phyloP scores from a whole-genome alignment of 306 rosid species.

The Oemleria cerasiformis region DNA sequence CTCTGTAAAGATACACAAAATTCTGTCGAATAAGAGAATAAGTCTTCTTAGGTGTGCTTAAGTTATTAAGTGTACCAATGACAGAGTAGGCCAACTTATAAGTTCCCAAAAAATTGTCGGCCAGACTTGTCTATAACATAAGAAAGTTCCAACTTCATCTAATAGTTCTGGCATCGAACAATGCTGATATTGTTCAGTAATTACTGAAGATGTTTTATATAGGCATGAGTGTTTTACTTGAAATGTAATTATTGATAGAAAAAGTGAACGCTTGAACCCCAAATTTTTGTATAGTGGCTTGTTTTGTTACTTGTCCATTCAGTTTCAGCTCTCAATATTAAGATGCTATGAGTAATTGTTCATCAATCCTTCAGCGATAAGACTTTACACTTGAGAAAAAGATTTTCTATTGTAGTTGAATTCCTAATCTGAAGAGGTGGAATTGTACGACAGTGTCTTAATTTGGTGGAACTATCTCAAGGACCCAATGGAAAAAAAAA shows the following conservation, averaged over 20 bases:
- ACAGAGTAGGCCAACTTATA: background rate
- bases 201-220: background rate
- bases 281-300: background rate
- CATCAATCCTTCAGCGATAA: too few species aligned
- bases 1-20: too few species aligned
- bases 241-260: background rate
- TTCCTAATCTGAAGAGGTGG: background rate
- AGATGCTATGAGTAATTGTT: too few species aligned
- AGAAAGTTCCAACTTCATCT: background rate
- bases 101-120: background rate
- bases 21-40: background rate
- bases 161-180: background rate
- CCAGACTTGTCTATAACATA: background rate
- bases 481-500: background rate
- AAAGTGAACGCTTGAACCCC: background rate
- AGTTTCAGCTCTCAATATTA: background rate
- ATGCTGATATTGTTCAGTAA: background rate
- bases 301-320: background rate
- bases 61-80: background rate
- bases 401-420: too few species aligned
- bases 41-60: background rate
- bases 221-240: background rate
- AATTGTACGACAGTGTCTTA: background rate
- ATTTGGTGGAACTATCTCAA: background rate
- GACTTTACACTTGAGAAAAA: background rate